Percentiles rank a stretch among this genome's conserved stretches.
These are phyloP conservation scores for Amaranthus palmeri DNA, from an alignment of 148 eudicot genomes.

Conservation along the genomic window DNA sequence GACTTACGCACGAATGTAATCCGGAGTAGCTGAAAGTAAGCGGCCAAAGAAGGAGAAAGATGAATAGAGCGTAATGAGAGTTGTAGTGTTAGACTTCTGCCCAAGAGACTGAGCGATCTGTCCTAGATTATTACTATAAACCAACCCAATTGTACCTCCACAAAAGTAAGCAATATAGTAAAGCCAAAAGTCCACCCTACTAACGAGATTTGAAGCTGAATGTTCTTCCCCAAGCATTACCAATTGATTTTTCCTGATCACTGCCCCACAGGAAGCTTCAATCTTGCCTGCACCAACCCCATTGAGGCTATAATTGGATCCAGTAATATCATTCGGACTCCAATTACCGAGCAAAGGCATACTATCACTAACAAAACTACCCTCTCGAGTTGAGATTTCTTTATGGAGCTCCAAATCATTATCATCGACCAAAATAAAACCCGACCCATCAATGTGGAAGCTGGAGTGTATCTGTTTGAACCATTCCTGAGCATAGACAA, in stretches of 20 bases:
- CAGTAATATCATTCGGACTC: conserved; percentile 20
- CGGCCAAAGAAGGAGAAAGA: conserved; percentile 96
- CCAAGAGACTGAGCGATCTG: conserved; percentile 90
- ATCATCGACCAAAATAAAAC: conserved; percentile 55
- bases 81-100: conserved; percentile 44
- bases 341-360: conserved; percentile 10
- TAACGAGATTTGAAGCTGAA: conserved; percentile 42
- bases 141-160: conserved; percentile 91
- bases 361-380: conserved; percentile 20
- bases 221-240: conserved; percentile 83
- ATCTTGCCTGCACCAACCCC: conserved; percentile 9
- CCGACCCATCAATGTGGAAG: conserved; percentile 40
- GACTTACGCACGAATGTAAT: conserved; percentile 67
- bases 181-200: conserved; percentile 79
- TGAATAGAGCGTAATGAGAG: conserved; percentile 66
- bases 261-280: conserved; percentile 33
- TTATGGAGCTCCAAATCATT: conserved; percentile 61
- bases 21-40: conserved; percentile 79
- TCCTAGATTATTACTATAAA: conserved; percentile 82
- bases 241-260: conserved; percentile 49
- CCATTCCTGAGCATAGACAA: conserved; percentile 66
- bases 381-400: conserved; percentile 33
- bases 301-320: conserved; percentile 1
- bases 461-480: conserved; percentile 41
- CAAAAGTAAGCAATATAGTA: conserved; percentile 77